phyloP scores from a whole-genome alignment of 2,329 filamentous ascomycete genomes.

The Nemania diffusa region DNA sequence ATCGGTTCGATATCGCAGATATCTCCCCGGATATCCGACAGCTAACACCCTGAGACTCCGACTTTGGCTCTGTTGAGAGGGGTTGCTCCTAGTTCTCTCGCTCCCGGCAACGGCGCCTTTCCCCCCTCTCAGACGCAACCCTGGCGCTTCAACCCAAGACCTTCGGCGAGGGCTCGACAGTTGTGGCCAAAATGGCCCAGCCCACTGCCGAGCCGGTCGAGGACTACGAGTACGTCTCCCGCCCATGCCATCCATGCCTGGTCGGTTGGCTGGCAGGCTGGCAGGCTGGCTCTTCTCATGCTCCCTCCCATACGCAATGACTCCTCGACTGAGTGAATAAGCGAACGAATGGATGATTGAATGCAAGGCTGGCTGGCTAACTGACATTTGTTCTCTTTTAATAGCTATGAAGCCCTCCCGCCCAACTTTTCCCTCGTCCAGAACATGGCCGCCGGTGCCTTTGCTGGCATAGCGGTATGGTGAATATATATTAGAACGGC shows the following conservation, averaged over 20 bases:
- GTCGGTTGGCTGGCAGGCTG: too few relatives aligned
- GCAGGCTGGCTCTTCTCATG: background rate
- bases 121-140: conserved; percentile 56
- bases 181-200: conserved; percentile 77
- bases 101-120: conserved; percentile 33
- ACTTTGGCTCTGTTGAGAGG: conserved; percentile 2
- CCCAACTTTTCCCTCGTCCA: conserved; percentile 93
- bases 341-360: background rate
- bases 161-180: conserved; percentile 72
- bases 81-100: conserved; percentile 1
- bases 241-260: background rate
- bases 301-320: background rate
- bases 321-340: too few relatives aligned
- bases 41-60: background rate
- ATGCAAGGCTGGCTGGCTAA: background rate
- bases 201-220: conserved; percentile 71
- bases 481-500: background rate
- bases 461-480: conserved; percentile 90
- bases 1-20: background rate
- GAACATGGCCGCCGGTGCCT: conserved; percentile 96
- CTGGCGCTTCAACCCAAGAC: conserved; percentile 71
- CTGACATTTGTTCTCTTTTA: conserved; percentile 20
- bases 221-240: conserved; percentile 71
- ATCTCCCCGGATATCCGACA: background rate
- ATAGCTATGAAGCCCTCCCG: conserved; percentile 88